Percentiles rank a stretch among this genome's conserved stretches.
These are phyloP conservation scores for Trypanosoma melophagium DNA, from an alignment of 208 protist genomes.

Conservation along the genomic window DNA sequence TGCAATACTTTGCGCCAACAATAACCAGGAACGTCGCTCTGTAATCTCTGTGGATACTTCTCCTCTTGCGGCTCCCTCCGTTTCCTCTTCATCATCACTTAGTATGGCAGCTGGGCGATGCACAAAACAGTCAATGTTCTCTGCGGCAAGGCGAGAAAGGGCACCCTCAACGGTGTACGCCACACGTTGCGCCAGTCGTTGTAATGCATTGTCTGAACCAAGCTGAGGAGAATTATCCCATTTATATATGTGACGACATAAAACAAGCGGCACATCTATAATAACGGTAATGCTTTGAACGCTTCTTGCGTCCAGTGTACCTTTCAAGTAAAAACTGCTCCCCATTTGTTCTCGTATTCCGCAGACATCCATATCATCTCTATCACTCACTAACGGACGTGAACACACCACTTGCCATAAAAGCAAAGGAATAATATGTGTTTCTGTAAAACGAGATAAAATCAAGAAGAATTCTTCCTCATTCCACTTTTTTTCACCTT, in stretches of 20 bases:
- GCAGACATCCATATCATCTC: conserved; percentile 19
- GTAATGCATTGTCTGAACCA: neutral
- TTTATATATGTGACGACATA: conserved; percentile 15
- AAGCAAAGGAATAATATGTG: conserved; percentile 31
- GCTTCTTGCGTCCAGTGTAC: conserved; percentile 21
- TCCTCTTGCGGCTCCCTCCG: neutral
- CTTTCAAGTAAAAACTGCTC: conserved; percentile 29
- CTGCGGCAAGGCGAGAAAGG: conserved; percentile 38
- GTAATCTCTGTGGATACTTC: neutral
- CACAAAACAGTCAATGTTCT: conserved; percentile 54
- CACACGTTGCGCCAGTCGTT: conserved; percentile 28
- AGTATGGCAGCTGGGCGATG: conserved; percentile 6
- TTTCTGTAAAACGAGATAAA: conserved; percentile 26
- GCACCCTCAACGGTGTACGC: conserved; percentile 35
- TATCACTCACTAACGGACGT: neutral
- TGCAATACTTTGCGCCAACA: conserved; percentile 51
- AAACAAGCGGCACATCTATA: conserved; percentile 11
- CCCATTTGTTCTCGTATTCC: conserved; percentile 23
- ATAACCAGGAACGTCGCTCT: conserved; percentile 20
- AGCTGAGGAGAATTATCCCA: neutral
- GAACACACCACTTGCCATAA: conserved; percentile 23
- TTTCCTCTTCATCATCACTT: neutral
- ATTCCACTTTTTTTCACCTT: neutral
- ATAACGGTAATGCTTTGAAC: conserved; percentile 32
- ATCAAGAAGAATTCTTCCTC: conserved; percentile 15